These are phyloP conservation scores for Populus trichocarpa DNA, from an alignment of 441 rosid genomes.

Conservation along the genomic window DNA sequence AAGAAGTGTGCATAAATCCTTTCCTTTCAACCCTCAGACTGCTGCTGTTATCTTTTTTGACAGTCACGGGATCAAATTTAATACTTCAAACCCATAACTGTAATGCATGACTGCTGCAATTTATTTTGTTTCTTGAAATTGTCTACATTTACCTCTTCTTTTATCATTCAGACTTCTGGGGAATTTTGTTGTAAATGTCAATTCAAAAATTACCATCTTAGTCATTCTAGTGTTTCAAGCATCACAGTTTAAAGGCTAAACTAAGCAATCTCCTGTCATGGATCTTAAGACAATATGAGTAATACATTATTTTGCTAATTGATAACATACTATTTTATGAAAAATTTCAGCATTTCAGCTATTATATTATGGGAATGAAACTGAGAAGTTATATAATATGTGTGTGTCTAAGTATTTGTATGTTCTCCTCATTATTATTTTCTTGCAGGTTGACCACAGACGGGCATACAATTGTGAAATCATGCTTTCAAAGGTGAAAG, in stretches of 20 bases:
- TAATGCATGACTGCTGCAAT: background rate
- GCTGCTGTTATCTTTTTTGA: background rate
- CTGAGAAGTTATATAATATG: background rate
- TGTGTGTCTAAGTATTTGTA: background rate
- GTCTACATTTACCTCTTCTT: background rate
- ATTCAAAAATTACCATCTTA: background rate
- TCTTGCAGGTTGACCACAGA: constrained; percentile 80
- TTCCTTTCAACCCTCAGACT: background rate
- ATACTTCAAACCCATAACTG: background rate
- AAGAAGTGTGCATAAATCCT: background rate
- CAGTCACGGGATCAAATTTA: background rate
- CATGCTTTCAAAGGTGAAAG: constrained; percentile 97
- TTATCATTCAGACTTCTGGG: background rate
- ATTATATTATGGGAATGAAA: background rate
- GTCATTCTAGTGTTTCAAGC: background rate
- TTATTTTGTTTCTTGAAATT: background rate
- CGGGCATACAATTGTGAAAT: constrained; percentile 97
- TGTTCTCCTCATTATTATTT: constrained; percentile 8
- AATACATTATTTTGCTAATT: background rate
- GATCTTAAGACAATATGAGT: background rate
- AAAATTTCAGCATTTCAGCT: background rate
- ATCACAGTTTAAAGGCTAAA: background rate
- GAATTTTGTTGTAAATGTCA: background rate
- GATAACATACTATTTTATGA: background rate
- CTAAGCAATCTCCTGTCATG: background rate